A percentile compares a stretch with the other conserved stretches of the same genome.
These are phyloP conservation scores for Akebia trifoliata DNA, from an alignment of 164 flowering plant genomes.

Conservation along the genomic window DNA sequence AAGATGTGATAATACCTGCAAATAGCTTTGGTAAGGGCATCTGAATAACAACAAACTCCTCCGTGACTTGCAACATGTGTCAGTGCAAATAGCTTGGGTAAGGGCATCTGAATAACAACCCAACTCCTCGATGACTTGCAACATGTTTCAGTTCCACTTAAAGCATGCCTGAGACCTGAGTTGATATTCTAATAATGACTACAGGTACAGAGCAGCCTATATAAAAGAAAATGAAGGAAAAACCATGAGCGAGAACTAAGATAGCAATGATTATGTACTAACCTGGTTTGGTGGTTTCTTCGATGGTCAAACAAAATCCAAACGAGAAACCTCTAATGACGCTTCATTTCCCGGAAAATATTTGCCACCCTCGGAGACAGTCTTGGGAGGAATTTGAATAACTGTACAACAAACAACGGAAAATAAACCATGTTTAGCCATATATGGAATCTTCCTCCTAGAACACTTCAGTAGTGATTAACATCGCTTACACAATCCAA, in stretches of 20 bases:
- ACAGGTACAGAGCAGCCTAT: constrained; percentile 1
- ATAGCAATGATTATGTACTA: not conserved
- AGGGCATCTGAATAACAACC: not conserved
- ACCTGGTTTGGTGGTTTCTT: constrained; percentile 7
- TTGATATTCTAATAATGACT: not conserved
- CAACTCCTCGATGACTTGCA: not conserved
- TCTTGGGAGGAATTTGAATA: constrained; percentile 88
- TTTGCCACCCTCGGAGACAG: constrained; percentile 74
- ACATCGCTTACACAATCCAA: too few species aligned
- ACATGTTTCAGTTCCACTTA: not conserved
- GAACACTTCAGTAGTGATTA: too few species aligned
- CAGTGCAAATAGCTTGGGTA: not conserved
- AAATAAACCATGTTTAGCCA: too few species aligned
- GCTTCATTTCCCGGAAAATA: constrained; percentile 79
- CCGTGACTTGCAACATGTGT: not conserved
- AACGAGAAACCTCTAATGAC: constrained; percentile 43
- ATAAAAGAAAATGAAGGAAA: not conserved
- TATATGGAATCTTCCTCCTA: too few species aligned
- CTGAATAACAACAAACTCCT: not conserved
- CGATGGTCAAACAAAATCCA: constrained; percentile 5
- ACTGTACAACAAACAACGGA: constrained; percentile 34
- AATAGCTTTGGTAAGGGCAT: not conserved
- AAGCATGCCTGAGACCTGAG: not conserved
- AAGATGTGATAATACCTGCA: not conserved
- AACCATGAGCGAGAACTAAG: not conserved